phyloP scores from a whole-genome alignment of 2,329 filamentous ascomycete genomes.

The Nemania sp. region DNA sequence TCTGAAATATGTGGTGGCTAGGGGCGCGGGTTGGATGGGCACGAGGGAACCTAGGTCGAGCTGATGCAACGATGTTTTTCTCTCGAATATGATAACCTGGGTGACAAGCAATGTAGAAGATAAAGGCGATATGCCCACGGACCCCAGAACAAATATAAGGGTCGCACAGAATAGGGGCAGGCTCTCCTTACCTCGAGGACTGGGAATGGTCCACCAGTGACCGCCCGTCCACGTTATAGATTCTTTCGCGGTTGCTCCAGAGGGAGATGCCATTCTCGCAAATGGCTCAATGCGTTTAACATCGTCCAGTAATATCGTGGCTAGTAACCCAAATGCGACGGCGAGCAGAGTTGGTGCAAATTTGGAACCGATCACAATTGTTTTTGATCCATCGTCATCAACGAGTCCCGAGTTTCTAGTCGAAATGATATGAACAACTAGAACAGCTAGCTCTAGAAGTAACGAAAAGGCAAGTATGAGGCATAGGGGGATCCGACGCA shows the following conservation, averaged over 20 bases:
- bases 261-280: constrained; percentile 29
- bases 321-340: constrained; percentile 32
- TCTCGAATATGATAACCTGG: constrained; percentile 31
- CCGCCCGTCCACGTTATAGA: constrained; percentile 39
- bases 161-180: constrained; percentile 31
- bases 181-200: constrained; percentile 9
- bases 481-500: background rate
- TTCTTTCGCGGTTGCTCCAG: constrained; percentile 20
- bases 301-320: constrained; percentile 35
- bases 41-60: constrained; percentile 25
- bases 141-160: constrained; percentile 31
- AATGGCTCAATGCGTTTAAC: constrained; percentile 37
- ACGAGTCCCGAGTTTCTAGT: constrained; percentile 29
- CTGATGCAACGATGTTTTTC: constrained; percentile 21
- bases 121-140: constrained; percentile 34
- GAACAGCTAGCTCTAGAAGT: background rate
- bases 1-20: constrained; percentile 37
- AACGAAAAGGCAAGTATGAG: background rate
- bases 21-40: constrained; percentile 26
- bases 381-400: constrained; percentile 31
- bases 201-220: constrained; percentile 35
- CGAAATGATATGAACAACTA: constrained; percentile 27
- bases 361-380: constrained; percentile 31
- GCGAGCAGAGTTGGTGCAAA: constrained; percentile 37
- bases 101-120: constrained; percentile 35